Base-by-base conservation (phyloP, 2,329 filamentous ascomycete species). In the Arthrobotrys sinensis region DNA sequence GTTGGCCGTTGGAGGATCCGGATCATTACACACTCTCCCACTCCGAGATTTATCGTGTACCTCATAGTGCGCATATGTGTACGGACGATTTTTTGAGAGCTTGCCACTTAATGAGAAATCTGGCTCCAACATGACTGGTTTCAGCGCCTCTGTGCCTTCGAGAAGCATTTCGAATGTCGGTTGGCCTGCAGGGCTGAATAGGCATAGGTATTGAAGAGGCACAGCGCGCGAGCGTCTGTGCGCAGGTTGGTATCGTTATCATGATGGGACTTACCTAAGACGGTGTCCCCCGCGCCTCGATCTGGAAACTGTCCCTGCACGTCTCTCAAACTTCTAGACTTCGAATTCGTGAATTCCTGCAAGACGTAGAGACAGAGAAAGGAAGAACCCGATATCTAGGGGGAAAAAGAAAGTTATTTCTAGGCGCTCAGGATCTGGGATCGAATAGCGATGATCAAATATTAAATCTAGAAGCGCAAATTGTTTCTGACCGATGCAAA, bases 271-370 rank as follows among this genome's bases (percentile, higher is more conserved):
- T 60, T 60, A 32, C 55, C 55, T 24, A 60, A 60, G 55, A 43
- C 36, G 34, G 34, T n/a, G 5, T 57, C 32, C 52, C 32, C 52
- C 52, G 32, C 32, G 32, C 7, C 24, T 28, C 8, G 11, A n/a
- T 45, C 57, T 32, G n/a, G 38, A 60, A 36, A 38, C 5, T 19
- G 34, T 28, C 36, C 28, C 55, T 19, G 11, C 45, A 48, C 55
- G 4, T 28, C n/a, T n/a, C n/a, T n/a, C 21, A n/a, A 19, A 19
- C 6, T 57, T 57, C 32, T 14, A 16, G 57, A 45, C 60, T 40
- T 64, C 60, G 60, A 28, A 28, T 55, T 52, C 64, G 16, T 38
- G 43, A 43, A 36, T 38, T 46, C 21, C 21, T 67, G 50, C 12
- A 38, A 38, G 36, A 38, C 12, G 24, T 4, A 53, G 24, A 34